Evolutionary conservation across 208 protist species (phyloP).

Genomic region (Trypanosoma caninum): DNA sequence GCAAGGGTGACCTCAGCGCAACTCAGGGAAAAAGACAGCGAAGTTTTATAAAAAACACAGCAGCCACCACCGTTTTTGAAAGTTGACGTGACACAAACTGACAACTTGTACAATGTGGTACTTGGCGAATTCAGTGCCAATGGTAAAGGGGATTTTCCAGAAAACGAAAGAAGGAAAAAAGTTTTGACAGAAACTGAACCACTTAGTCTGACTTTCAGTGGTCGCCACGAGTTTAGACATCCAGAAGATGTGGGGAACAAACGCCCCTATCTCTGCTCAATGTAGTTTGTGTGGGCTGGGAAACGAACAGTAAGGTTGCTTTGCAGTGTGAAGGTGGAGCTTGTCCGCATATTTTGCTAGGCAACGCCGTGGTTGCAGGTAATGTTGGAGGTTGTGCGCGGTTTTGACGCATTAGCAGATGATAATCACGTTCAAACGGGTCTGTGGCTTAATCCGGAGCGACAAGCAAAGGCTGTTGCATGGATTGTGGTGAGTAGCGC

Average conservation of each 20-base stretch:
- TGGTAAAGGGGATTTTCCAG: not conserved
- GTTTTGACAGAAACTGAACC: conserved; percentile 33
- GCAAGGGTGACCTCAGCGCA: conserved; percentile 26
- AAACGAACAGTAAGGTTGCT: conserved; percentile 47
- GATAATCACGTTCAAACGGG: conserved; percentile 30
- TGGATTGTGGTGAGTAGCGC: too few species aligned
- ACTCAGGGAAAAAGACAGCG: not conserved
- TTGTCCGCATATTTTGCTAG: conserved; percentile 1
- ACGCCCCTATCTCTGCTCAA: conserved; percentile 73
- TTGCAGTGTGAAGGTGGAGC: conserved; percentile 34
- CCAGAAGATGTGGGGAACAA: conserved; percentile 51
- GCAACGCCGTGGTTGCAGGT: not conserved
- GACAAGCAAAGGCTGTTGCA: conserved; percentile 30
- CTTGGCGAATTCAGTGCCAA: not conserved
- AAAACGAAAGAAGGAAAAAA: not conserved
- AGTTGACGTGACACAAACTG: not conserved
- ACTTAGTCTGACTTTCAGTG: conserved; percentile 55
- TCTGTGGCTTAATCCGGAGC: conserved; percentile 28
- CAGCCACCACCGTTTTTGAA: conserved; percentile 37
- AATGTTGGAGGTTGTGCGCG: conserved; percentile 33
- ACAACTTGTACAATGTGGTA: not conserved
- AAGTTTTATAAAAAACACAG: not conserved
- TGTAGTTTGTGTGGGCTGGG: conserved; percentile 72
- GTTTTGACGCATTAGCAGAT: conserved; percentile 42
- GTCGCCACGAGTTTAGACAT: conserved; percentile 62